A percentile compares a stretch with the other conserved stretches of the same genome.
Conservation (phyloP, 768 basidiomycete genomes). For the Austroboletus eburneus region DNA sequence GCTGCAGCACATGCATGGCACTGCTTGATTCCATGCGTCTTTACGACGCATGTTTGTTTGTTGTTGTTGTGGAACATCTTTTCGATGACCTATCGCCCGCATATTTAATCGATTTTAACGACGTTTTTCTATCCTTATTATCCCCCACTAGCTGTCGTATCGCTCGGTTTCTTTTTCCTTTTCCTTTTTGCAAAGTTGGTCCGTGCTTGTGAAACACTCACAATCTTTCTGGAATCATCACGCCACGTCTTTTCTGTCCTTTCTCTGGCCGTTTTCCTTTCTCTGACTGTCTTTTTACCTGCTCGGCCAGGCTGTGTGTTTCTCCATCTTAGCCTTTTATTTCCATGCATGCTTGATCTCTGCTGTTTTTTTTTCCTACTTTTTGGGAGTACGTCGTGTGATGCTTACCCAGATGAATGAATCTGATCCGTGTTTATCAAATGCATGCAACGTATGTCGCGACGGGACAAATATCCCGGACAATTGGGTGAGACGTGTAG, state of each 20-base stretch:
- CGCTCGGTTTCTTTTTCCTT: conserved; percentile 17
- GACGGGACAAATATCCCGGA: no score
- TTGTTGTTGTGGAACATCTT: no score
- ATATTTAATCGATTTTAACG: conserved; percentile 20
- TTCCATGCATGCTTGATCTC: conserved; percentile 16
- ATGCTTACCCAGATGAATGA: neutral
- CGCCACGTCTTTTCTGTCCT: no score
- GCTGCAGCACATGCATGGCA: conserved; percentile 24
- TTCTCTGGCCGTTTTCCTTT: no score
- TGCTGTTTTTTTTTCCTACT: conserved; percentile 3
- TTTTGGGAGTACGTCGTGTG: neutral
- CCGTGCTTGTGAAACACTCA: no score
- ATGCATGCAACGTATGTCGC: neutral
- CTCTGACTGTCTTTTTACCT: conserved; percentile 8
- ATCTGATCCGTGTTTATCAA: neutral
- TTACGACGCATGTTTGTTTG: conserved; percentile 27
- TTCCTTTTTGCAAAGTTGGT: no score
- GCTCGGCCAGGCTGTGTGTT: conserved; percentile 22
- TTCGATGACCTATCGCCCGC: no score
- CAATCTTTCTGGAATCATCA: no score
- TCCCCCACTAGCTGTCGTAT: conserved; percentile 18
- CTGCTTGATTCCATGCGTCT: conserved; percentile 14
- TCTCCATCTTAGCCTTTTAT: conserved; percentile 2
- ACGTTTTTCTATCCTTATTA: conserved; percentile 28
- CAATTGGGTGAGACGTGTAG: no score